These are phyloP conservation scores for Bonia amplexicaulis DNA, from an alignment of 176 grass and related monocot genomes.

Conservation along the genomic window DNA sequence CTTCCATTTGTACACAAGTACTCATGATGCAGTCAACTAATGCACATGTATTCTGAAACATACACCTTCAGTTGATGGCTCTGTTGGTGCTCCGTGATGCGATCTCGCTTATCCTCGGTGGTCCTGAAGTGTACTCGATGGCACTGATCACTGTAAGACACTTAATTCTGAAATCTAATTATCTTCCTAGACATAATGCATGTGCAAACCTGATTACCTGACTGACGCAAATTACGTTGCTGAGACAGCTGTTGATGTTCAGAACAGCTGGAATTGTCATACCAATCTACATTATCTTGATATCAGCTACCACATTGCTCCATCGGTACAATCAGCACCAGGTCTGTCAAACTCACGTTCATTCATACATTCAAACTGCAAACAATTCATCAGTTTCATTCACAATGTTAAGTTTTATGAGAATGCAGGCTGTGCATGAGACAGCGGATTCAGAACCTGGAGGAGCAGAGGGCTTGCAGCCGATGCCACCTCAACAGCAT, in stretches of 20 bases:
- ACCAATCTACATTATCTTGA: constrained; percentile 55
- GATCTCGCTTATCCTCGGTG: constrained; percentile 39
- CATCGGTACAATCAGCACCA: constrained; percentile 33
- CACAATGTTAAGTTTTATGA: neutral
- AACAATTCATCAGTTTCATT: neutral
- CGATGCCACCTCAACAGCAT: constrained; percentile 24
- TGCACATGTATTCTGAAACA: neutral
- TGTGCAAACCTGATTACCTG: neutral
- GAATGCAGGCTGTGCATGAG: constrained; percentile 7
- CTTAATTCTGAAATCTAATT: neutral
- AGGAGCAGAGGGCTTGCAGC: constrained; percentile 15
- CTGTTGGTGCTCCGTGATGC: constrained; percentile 50
- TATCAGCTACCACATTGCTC: constrained; percentile 34
- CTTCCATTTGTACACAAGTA: neutral
- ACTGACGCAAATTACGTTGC: neutral
- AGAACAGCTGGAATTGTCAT: constrained; percentile 58
- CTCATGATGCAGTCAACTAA: neutral
- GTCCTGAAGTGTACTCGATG: constrained; percentile 28
- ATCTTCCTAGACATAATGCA: neutral
- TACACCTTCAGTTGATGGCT: constrained; percentile 49
- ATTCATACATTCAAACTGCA: neutral
- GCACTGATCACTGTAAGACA: constrained; percentile 42
- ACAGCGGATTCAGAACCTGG: constrained; percentile 7
- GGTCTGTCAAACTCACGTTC: neutral
- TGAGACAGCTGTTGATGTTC: constrained; percentile 40